Evolutionary conservation across 129 eudicot genomes (phyloP).

Genomic region (Mikania micrantha): DNA sequence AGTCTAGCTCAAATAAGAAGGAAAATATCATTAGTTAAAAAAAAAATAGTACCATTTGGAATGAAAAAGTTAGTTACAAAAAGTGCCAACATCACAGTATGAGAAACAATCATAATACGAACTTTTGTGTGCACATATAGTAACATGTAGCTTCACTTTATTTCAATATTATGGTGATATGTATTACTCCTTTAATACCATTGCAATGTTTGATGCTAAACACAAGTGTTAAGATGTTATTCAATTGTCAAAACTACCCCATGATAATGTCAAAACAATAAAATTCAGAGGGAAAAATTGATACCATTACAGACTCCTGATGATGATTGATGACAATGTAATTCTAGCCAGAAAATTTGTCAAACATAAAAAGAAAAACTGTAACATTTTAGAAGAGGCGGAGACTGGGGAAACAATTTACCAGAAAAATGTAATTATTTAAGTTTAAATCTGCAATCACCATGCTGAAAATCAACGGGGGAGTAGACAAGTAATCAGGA

Average conservation of each 20-base stretch:
- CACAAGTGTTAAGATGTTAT: background rate
- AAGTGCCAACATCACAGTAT: background rate
- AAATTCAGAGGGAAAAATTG: background rate
- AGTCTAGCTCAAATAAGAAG: conserved; percentile 46
- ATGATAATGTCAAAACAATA: background rate
- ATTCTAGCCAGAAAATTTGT: background rate
- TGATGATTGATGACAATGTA: background rate
- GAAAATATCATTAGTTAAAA: conserved; percentile 9
- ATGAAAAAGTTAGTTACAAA: background rate
- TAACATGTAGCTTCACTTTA: background rate
- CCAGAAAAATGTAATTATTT: background rate
- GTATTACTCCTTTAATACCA: background rate
- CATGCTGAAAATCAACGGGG: background rate
- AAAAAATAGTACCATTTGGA: background rate
- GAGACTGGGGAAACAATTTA: too few species aligned
- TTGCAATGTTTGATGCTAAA: background rate
- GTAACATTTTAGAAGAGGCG: too few species aligned
- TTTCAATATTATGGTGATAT: background rate
- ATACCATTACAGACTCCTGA: background rate
- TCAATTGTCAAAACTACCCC: background rate
- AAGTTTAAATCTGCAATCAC: background rate
- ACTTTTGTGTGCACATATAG: background rate
- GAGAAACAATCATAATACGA: background rate
- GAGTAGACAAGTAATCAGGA: background rate
- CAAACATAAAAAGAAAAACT: background rate